Evolutionary conservation across 2,329 filamentous ascomycete genomes (phyloP).

Genomic region (Lanzia echinophila): DNA sequence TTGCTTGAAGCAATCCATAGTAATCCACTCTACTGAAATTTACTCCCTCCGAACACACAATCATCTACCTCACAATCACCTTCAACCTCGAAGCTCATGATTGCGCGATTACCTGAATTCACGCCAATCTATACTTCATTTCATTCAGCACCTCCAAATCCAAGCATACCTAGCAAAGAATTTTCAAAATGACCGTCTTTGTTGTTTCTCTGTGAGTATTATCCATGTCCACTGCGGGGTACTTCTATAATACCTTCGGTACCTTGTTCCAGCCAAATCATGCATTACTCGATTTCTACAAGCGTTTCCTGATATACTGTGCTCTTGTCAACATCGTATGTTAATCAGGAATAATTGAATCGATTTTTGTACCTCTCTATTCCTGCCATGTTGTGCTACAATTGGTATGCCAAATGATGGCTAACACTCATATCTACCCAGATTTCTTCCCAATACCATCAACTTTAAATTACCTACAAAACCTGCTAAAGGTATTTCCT

Average conservation of each 20-base stretch:
- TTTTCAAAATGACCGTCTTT: slow-evolving; percentile 48
- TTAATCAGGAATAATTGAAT: not conserved
- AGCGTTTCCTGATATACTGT: too few relatives aligned
- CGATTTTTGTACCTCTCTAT: not conserved
- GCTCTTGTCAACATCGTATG: too few relatives aligned
- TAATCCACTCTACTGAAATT: too few relatives aligned
- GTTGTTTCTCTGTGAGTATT: slow-evolving; percentile 49
- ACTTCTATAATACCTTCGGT: not conserved
- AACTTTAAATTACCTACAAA: slow-evolving; percentile 70
- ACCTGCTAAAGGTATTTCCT: too few relatives aligned
- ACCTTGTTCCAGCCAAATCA: not conserved
- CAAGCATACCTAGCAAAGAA: slow-evolving; percentile 3
- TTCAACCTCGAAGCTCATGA: slow-evolving; percentile 4
- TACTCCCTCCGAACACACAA: not conserved
- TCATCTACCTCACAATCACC: too few relatives aligned
- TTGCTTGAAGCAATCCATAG: not conserved
- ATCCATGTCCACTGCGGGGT: not conserved
- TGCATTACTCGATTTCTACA: not conserved
- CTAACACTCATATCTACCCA: slow-evolving; percentile 32
- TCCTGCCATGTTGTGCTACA: not conserved
- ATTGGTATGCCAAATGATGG: not conserved
- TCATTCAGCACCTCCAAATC: slow-evolving; percentile 3
- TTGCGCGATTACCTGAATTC: slow-evolving; percentile 4
- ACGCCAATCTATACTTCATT: not conserved
- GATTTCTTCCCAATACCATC: slow-evolving; percentile 87